These are phyloP conservation scores for Umbelopsis sp. DNA, from an alignment of 192 early-diverging fungal genomes.

Conservation along the genomic window DNA sequence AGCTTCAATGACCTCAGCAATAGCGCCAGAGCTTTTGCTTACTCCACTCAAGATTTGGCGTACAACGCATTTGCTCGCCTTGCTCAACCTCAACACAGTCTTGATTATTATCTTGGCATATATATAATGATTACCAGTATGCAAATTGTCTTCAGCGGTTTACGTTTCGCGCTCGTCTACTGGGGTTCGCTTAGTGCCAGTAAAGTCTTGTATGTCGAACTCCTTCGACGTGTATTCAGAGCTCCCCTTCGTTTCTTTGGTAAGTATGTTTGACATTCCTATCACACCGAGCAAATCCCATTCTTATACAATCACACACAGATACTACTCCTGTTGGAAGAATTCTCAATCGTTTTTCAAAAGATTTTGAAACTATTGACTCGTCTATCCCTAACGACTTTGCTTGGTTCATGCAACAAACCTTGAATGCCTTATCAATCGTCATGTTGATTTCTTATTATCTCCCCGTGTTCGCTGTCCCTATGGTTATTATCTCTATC, in stretches of 20 bases:
- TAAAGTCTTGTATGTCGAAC: constrained; percentile 51
- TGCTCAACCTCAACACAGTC: constrained; percentile 21
- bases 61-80: constrained; percentile 6
- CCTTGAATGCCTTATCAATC: constrained; percentile 49
- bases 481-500: constrained; percentile 33
- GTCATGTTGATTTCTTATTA: constrained; percentile 61
- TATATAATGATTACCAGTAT: constrained; percentile 57
- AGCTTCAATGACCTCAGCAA: background rate
- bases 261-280: background rate
- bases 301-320: background rate
- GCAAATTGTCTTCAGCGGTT: constrained; percentile 30
- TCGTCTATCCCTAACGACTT: constrained; percentile 54
- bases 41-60: background rate
- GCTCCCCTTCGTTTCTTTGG: constrained; percentile 86
- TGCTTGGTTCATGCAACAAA: constrained; percentile 46
- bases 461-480: constrained; percentile 61
- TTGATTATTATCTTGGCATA: constrained; percentile 57
- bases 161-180: constrained; percentile 33
- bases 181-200: constrained; percentile 59
- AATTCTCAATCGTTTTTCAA: constrained; percentile 87
- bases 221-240: constrained; percentile 61
- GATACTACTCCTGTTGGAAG: constrained; percentile 82
- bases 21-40: background rate
- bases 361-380: constrained; percentile 85
- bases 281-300: background rate